These are phyloP conservation scores for Penicillium mononematosum DNA, from an alignment of 495 filamentous ascomycete species.

Conservation along the genomic window DNA sequence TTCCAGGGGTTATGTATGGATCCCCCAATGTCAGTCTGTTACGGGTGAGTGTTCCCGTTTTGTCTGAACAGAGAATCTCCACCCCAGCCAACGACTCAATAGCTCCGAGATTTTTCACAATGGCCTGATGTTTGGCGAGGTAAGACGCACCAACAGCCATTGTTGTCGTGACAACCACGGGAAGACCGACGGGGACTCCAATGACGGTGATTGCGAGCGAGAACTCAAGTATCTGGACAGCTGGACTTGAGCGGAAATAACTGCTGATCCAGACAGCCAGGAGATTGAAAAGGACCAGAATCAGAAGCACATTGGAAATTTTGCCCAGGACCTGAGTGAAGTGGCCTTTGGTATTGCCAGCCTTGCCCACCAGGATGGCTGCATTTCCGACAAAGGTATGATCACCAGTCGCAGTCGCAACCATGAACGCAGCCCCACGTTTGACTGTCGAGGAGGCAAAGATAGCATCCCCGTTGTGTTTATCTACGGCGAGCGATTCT, in stretches of 20 bases:
- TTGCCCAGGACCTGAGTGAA: slow-evolving; percentile 86
- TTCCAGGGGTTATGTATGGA: slow-evolving; percentile 76
- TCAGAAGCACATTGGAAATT: slow-evolving; percentile 67
- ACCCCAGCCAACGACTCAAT: slow-evolving; percentile 94
- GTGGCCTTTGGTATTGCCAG: slow-evolving; percentile 70
- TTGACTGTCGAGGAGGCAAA: slow-evolving; percentile 87
- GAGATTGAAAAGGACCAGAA: slow-evolving; percentile 76
- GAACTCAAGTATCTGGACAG: slow-evolving; percentile 75
- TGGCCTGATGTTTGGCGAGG: slow-evolving; percentile 85
- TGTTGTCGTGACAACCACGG: slow-evolving; percentile 91
- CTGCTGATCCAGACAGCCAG: slow-evolving; percentile 81
- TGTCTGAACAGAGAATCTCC: slow-evolving; percentile 95
- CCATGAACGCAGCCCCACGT: slow-evolving; percentile 79
- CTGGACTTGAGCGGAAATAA: slow-evolving; percentile 80
- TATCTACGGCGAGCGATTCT: slow-evolving; percentile 89
- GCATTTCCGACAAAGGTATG: slow-evolving; percentile 87
- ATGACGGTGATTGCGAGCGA: slow-evolving; percentile 84
- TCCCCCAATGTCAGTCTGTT: slow-evolving; percentile 87
- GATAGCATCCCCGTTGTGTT: slow-evolving; percentile 72
- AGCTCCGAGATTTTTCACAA: slow-evolving; percentile 89
- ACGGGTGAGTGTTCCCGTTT: slow-evolving; percentile 82
- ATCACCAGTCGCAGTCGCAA: slow-evolving; percentile 80
- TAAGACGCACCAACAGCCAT: slow-evolving; percentile 94
- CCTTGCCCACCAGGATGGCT: slow-evolving; percentile 77
- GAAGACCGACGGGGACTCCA: slow-evolving; percentile 92